Base-by-base conservation (phyloP, 2,329 filamentous ascomycete genomes). In the Botrytis paeoniae region DNA sequence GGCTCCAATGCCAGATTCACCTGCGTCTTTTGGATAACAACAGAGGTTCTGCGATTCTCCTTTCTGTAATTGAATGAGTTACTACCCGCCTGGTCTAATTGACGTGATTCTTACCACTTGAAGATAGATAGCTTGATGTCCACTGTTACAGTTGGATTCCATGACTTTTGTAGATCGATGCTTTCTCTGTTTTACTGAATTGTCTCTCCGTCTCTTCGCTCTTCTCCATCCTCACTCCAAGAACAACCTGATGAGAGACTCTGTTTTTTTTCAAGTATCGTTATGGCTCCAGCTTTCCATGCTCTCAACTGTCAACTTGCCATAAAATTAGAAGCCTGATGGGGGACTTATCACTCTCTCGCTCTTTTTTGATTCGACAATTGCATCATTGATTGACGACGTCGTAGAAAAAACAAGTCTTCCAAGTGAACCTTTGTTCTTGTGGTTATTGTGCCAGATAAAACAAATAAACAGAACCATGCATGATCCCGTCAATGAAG, bases 1-100 rank as follows among this genome's bases (percentile, higher is more conserved):
- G 14, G 8, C 3, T 51, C 16, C 16, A 2, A 20, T 2, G 0
- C 18, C 20, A 18, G 14, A 20, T 51, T 22, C 4, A 3, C 0
- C 32, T 12, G 14, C 4, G 5, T 12, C 7, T 18, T 14, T 66
- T 43, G 32, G 5, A 14, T n/a, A 7, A 51, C n/a, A 16, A 4
- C 22, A 3, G 25, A 51, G 4, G 22, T 16, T 51, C 18, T n/a
- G 1, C 29, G 9, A 8, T 22, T 39, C 1, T 54, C 9, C 18
- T 29, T 29, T 5, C 45, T 54, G 16, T 3, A 14, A 54, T 39
- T 2, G 16, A 41, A 22, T 9, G 2, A 4, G 48, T 54, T 32
- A 22, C 25, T 32, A 39, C 3, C 4, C 25, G 20, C 1, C n/a
- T 3, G n/a, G 14, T 9, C 8, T 54, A 35, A 22, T 8, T 9